These are phyloP conservation scores for Adansonia digitata DNA, from an alignment of 345 rosid genomes.

Conservation along the genomic window DNA sequence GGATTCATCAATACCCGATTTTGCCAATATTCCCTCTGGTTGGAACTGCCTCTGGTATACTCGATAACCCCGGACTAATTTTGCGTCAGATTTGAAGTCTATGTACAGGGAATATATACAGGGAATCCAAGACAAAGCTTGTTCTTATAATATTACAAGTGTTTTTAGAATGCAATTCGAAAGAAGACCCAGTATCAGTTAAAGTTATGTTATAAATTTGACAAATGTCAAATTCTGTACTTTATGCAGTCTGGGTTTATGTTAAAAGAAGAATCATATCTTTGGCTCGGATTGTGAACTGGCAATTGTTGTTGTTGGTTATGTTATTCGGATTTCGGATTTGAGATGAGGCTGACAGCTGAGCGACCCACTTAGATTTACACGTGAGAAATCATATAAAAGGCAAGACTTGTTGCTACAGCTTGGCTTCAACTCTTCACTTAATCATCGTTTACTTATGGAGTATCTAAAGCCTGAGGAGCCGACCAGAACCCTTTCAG, in stretches of 20 bases:
- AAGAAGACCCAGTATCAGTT: not conserved
- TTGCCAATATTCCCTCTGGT: slow-evolving; percentile 44
- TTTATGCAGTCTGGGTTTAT: not conserved
- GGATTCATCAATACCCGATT: not conserved
- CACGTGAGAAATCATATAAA: not conserved
- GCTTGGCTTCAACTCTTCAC: not conserved
- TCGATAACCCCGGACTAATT: slow-evolving; percentile 9
- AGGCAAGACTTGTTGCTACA: not conserved
- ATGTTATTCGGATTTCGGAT: too few relatives aligned
- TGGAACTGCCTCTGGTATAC: slow-evolving; percentile 15
- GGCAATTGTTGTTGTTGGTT: not conserved
- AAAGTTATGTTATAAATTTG: not conserved
- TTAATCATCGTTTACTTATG: not conserved
- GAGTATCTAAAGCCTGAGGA: not conserved
- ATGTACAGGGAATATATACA: too few relatives aligned
- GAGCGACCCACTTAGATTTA: not conserved
- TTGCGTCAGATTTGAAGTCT: slow-evolving; percentile 23
- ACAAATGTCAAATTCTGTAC: not conserved
- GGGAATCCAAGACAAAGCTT: slow-evolving; percentile 10
- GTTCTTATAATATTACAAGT: slow-evolving; percentile 10
- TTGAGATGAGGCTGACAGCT: too few relatives aligned
- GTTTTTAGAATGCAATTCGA: not conserved
- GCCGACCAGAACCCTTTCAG: not conserved
- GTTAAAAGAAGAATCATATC: not conserved
- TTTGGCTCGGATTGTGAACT: not conserved